Conservation (phyloP, 2,329 filamentous ascomycete genomes). For the Westerdykella sp. region DNA sequence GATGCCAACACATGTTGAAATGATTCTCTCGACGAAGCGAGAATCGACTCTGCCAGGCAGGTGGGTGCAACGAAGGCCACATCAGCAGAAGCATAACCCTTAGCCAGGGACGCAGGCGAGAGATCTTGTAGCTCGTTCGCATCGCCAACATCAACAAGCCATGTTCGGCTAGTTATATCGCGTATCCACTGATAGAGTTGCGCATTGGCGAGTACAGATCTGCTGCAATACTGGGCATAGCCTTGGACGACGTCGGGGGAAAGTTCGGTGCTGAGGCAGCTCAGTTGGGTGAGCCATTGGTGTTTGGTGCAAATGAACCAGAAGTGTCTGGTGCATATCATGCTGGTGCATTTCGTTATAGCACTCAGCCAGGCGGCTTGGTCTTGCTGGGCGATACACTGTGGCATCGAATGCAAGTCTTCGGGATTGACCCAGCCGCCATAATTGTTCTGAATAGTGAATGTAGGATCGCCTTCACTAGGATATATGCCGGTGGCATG, state of each 20-base stretch:
- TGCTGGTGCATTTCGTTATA: too few relatives aligned
- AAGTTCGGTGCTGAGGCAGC: slow-evolving; percentile 27
- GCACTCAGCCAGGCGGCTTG: slow-evolving; percentile 21
- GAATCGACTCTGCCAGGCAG: slow-evolving; percentile 20
- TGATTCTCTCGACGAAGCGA: slow-evolving; percentile 15
- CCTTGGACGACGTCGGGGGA: slow-evolving; percentile 19
- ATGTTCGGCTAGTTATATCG: slow-evolving; percentile 23
- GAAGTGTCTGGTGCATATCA: too few relatives aligned
- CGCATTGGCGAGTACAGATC: slow-evolving; percentile 30
- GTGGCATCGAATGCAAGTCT: slow-evolving; percentile 30
- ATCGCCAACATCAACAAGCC: slow-evolving; percentile 31
- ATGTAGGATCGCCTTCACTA: slow-evolving; percentile 1
- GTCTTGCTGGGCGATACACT: slow-evolving; percentile 33
- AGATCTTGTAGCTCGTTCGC: slow-evolving; percentile 19
- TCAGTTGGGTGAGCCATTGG: slow-evolving; percentile 1
- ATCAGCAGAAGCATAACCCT: slow-evolving; percentile 20
- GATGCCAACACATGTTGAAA: slow-evolving; percentile 27
- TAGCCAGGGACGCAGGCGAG: slow-evolving; percentile 20
- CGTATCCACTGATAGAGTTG: slow-evolving; percentile 29
- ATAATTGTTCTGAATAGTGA: slow-evolving; percentile 12
- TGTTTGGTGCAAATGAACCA: too few relatives aligned
- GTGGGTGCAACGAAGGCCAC: slow-evolving; percentile 23
- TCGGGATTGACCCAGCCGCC: slow-evolving; percentile 33
- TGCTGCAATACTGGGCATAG: slow-evolving; percentile 25
- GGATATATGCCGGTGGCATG: too few relatives aligned